Conservation (phyloP, 1,139 yeast species). For the Yamadazyma dendronema region DNA sequence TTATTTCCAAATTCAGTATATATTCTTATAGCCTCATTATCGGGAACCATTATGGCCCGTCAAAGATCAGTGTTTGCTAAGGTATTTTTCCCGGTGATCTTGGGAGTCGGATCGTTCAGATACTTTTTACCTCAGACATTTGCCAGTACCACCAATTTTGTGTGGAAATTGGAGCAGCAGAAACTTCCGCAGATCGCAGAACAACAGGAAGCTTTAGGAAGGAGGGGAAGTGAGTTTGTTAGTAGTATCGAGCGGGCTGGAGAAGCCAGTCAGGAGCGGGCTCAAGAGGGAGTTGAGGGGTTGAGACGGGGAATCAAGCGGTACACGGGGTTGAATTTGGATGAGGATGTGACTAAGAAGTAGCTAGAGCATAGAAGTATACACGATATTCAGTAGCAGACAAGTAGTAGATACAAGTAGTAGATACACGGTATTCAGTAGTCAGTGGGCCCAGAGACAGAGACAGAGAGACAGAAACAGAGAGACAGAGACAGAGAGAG, state of each 20-base stretch:
- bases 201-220: constrained; percentile 53
- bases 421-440: no score
- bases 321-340: constrained; percentile 67
- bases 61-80: constrained; percentile 62
- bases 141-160: constrained; percentile 56
- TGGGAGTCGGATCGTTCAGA: constrained; percentile 70
- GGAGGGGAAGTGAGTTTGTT: constrained; percentile 47
- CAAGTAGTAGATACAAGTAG: no score
- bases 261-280: constrained; percentile 35
- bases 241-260: constrained; percentile 40
- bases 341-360: constrained; percentile 60
- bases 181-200: constrained; percentile 66
- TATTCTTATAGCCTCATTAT: constrained; percentile 67
- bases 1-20: constrained; percentile 75
- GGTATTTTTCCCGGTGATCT: constrained; percentile 57
- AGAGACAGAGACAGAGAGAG: no score
- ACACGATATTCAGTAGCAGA: no score
- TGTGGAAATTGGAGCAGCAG: constrained; percentile 66
- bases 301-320: constrained; percentile 53
- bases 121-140: constrained; percentile 80
- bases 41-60: constrained; percentile 81
- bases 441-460: no score
- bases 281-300: constrained; percentile 39
- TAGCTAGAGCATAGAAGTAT: constrained; percentile 20
- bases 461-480: no score